These are phyloP conservation scores for Vitis cinerea DNA, from an alignment of 164 flowering plant genomes.

Conservation along the genomic window DNA sequence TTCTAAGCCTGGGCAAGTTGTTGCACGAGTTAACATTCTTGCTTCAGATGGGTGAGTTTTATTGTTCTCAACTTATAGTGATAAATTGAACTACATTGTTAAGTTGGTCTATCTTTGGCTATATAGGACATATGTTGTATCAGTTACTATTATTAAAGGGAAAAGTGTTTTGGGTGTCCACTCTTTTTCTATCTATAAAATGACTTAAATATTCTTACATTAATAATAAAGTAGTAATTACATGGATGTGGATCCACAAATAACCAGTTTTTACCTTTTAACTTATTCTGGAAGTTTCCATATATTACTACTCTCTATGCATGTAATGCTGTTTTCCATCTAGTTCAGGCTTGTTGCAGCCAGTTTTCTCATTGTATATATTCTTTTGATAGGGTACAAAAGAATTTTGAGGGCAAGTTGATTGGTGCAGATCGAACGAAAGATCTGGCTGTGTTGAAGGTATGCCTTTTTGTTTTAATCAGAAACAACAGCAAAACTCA, in stretches of 20 bases:
- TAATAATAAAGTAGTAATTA: too few relatives aligned
- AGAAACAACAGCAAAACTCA: neutral
- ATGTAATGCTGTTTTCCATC: too few relatives aligned
- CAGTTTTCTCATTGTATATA: slow-evolving; percentile 4
- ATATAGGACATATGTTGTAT: neutral
- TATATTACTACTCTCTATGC: too few relatives aligned
- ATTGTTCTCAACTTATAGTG: slow-evolving; percentile 8
- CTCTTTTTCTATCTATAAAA: too few relatives aligned
- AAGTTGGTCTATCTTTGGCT: neutral
- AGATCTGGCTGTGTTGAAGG: slow-evolving; percentile 95
- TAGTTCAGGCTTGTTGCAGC: neutral
- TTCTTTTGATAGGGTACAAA: slow-evolving; percentile 63
- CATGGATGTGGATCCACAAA: too few relatives aligned
- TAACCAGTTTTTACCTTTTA: too few relatives aligned
- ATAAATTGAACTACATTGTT: slow-evolving; percentile 11
- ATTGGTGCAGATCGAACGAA: slow-evolving; percentile 96
- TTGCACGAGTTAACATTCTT: slow-evolving; percentile 90
- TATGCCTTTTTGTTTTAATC: slow-evolving; percentile 16
- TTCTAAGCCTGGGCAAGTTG: slow-evolving; percentile 77
- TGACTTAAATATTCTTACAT: too few relatives aligned
- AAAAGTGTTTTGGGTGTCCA: too few relatives aligned
- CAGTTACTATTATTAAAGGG: neutral
- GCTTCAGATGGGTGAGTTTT: slow-evolving; percentile 83
- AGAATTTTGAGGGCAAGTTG: slow-evolving; percentile 85
- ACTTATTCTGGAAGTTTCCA: too few relatives aligned